These are phyloP conservation scores for Blastobotrys serpentis DNA, from an alignment of 1,139 yeast species.

Conservation along the genomic window DNA sequence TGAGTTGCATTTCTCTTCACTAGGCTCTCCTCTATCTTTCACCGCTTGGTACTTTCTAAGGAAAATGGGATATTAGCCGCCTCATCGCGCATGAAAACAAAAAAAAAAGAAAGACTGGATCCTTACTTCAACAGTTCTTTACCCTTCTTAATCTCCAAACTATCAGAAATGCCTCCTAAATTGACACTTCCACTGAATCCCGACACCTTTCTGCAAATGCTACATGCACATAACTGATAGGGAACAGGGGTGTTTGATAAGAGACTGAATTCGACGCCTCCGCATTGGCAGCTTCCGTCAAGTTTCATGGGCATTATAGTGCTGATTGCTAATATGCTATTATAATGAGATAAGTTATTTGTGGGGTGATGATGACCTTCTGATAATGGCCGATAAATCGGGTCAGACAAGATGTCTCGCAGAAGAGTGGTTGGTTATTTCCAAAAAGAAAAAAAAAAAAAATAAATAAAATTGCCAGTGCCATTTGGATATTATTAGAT, in stretches of 20 bases:
- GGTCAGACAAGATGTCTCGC: no score
- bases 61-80: not conserved
- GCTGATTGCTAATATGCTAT: not conserved
- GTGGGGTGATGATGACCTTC: no score
- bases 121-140: slow-evolving; percentile 4
- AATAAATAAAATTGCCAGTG: no score
- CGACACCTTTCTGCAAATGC: slow-evolving; percentile 3
- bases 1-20: not conserved
- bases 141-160: not conserved
- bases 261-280: slow-evolving; percentile 1
- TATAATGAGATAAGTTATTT: no score
- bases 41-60: not conserved
- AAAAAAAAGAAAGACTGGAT: not conserved
- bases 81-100: no score
- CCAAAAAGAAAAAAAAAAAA: no score
- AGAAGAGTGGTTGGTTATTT: no score
- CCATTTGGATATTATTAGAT: not conserved
- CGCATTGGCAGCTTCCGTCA: slow-evolving; percentile 10
- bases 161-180: slow-evolving; percentile 1
- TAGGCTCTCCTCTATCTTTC: slow-evolving; percentile 4
- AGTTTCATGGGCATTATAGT: slow-evolving; percentile 1
- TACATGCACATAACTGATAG: slow-evolving; percentile 6
- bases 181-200: slow-evolving; percentile 9
- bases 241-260: slow-evolving; percentile 6
- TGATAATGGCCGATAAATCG: no score